Conservation (phyloP, 441 rosid species). For the Syzygium malaccense region DNA sequence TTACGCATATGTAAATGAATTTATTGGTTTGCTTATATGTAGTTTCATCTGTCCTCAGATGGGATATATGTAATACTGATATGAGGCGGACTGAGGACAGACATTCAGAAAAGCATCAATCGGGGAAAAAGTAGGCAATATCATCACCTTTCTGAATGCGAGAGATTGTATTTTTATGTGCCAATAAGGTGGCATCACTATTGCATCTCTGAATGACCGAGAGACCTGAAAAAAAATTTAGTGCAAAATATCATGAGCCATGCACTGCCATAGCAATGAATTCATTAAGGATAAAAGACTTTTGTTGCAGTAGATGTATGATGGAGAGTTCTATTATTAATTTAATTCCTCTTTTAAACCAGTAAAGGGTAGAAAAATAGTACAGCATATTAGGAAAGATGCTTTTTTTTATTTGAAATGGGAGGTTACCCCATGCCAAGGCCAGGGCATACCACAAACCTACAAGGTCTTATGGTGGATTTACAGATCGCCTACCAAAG, state of each 20-base stretch:
- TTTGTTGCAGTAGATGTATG: background rate
- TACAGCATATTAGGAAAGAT: background rate
- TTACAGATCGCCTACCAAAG: no score
- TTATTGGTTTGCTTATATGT: background rate
- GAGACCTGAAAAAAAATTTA: slow-evolving; percentile 52
- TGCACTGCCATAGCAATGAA: background rate
- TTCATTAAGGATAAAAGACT: background rate
- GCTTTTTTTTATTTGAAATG: background rate
- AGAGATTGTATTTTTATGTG: slow-evolving; percentile 67
- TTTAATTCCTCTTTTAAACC: background rate
- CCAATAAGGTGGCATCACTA: slow-evolving; percentile 58
- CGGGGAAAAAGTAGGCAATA: background rate
- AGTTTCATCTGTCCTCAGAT: background rate
- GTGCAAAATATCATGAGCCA: background rate
- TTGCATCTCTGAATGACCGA: slow-evolving; percentile 72
- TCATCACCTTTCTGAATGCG: slow-evolving; percentile 50
- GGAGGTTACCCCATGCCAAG: no score
- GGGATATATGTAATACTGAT: background rate
- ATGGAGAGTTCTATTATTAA: background rate
- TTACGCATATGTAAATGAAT: background rate
- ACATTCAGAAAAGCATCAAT: background rate
- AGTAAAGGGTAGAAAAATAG: background rate
- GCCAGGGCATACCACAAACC: no score
- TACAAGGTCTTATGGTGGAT: no score
- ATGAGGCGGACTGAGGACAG: background rate